phyloP scores from a whole-genome alignment of 2,329 filamentous ascomycete species.

The Hypocrella siamensis region DNA sequence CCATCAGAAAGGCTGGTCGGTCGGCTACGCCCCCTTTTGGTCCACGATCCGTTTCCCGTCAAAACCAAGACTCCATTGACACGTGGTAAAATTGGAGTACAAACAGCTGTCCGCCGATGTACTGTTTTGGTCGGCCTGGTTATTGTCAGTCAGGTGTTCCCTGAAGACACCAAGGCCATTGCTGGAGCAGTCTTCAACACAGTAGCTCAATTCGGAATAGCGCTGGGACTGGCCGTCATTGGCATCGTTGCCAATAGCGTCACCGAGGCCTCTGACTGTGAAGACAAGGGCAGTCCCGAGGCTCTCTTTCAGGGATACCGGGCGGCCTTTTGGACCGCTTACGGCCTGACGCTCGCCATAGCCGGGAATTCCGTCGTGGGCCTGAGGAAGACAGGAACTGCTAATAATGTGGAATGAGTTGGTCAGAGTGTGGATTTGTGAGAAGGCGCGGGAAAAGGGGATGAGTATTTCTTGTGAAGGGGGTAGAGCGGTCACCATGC shows the following conservation, averaged over 20 bases:
- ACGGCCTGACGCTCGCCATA: conserved; percentile 16
- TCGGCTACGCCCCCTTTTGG: no score
- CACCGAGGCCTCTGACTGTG: conserved; percentile 9
- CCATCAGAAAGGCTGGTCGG: no score
- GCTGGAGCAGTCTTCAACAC: conserved; percentile 44
- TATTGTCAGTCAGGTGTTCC: conserved; percentile 33
- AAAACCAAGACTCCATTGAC: no score
- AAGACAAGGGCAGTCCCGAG: conserved; percentile 2
- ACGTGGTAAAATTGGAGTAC: no score
- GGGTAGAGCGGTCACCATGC: no score
- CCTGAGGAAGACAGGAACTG: neutral
- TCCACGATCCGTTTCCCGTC: no score
- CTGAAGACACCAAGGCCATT: conserved; percentile 33
- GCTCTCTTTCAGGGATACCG: conserved; percentile 26
- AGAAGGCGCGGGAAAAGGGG: no score
- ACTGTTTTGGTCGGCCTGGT: conserved; percentile 30
- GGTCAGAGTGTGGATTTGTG: no score
- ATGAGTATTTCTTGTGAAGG: no score
- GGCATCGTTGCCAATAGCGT: conserved; percentile 21
- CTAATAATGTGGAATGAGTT: no score
- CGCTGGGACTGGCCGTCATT: conserved; percentile 24
- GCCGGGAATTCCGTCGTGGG: neutral
- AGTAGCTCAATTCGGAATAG: conserved; percentile 31
- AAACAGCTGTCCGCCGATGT: neutral
- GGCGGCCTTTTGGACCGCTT: conserved; percentile 27